Conservation (phyloP, 352 stramenopile species). For the Phytophthora citricola region DNA sequence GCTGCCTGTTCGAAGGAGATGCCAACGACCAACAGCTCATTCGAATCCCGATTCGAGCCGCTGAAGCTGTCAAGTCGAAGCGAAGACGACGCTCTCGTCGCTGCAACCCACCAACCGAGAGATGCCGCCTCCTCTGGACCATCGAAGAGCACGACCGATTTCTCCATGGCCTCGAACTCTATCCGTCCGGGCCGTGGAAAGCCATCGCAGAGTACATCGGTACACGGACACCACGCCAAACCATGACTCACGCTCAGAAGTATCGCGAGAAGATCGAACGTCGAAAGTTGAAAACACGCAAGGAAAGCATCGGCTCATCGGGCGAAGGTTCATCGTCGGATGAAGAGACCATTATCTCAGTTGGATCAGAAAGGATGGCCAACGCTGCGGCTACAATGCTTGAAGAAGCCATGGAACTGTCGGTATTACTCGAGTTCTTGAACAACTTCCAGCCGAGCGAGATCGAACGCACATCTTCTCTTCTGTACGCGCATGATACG, state of each 20-base stretch:
- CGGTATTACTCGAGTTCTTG: slow-evolving; percentile 17
- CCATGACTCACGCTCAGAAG: slow-evolving; percentile 72
- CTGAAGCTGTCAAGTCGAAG: slow-evolving; percentile 11
- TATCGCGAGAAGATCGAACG: slow-evolving; percentile 82
- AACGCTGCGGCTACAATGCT: background rate
- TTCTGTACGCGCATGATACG: background rate
- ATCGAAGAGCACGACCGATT: slow-evolving; percentile 61
- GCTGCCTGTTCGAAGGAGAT: slow-evolving; percentile 23
- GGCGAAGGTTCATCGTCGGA: background rate
- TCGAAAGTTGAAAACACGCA: slow-evolving; percentile 15
- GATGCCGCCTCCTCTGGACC: slow-evolving; percentile 28
- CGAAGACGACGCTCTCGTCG: slow-evolving; percentile 19
- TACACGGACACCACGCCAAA: slow-evolving; percentile 81
- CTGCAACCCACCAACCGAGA: slow-evolving; percentile 9
- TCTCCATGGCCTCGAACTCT: slow-evolving; percentile 53
- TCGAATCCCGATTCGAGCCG: slow-evolving; percentile 27
- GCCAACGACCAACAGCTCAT: slow-evolving; percentile 27
- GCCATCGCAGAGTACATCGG: slow-evolving; percentile 47
- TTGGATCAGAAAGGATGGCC: background rate
- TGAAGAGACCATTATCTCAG: background rate
- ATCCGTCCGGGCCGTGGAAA: slow-evolving; percentile 60
- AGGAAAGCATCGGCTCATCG: background rate
- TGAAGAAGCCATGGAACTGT: slow-evolving; percentile 6
- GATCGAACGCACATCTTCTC: slow-evolving; percentile 10
- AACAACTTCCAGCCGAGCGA: slow-evolving; percentile 19